phyloP scores from a whole-genome alignment of 2,329 filamentous ascomycete genomes.

The Curvularia sp. region DNA sequence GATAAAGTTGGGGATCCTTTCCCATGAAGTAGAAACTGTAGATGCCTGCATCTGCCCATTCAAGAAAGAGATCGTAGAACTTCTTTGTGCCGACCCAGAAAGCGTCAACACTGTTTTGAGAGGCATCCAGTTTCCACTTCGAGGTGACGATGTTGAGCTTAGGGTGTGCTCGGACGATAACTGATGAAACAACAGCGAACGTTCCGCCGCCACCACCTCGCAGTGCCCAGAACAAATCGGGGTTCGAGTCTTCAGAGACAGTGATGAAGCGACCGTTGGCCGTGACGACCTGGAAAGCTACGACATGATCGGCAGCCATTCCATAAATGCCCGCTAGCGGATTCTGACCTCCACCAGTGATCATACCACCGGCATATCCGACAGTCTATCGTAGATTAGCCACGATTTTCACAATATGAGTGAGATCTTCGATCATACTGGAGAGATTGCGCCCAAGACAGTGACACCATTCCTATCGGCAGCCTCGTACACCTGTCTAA shows the following conservation, averaged over 20 bases:
- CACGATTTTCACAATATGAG: too few species aligned
- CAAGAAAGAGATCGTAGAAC: slow-evolving; percentile 21
- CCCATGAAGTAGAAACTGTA: slow-evolving; percentile 31
- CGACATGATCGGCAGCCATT: slow-evolving; percentile 35
- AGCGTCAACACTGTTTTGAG: slow-evolving; percentile 29
- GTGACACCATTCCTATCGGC: slow-evolving; percentile 33
- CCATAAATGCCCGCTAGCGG: slow-evolving; percentile 57
- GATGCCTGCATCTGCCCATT: slow-evolving; percentile 25
- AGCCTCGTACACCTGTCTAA: slow-evolving; percentile 39
- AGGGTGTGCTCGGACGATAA: slow-evolving; percentile 31
- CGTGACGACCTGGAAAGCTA: slow-evolving; percentile 32
- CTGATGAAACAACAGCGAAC: slow-evolving; percentile 24
- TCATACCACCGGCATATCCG: slow-evolving; percentile 53
- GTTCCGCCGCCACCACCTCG: slow-evolving; percentile 33
- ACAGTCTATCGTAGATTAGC: too few species aligned
- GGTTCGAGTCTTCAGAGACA: slow-evolving; percentile 11
- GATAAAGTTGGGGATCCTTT: too few species aligned
- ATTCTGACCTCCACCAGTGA: slow-evolving; percentile 60
- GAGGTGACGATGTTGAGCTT: slow-evolving; percentile 32
- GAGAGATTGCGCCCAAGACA: slow-evolving; percentile 34
- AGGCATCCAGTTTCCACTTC: slow-evolving; percentile 33
- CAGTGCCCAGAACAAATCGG: slow-evolving; percentile 37
- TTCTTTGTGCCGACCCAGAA: slow-evolving; percentile 23
- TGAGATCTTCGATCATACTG: too few species aligned
- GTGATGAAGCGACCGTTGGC: slow-evolving; percentile 24